Evolutionary conservation across 2,329 filamentous ascomycete genomes (phyloP).

Genomic region (Exophiala sp.): DNA sequence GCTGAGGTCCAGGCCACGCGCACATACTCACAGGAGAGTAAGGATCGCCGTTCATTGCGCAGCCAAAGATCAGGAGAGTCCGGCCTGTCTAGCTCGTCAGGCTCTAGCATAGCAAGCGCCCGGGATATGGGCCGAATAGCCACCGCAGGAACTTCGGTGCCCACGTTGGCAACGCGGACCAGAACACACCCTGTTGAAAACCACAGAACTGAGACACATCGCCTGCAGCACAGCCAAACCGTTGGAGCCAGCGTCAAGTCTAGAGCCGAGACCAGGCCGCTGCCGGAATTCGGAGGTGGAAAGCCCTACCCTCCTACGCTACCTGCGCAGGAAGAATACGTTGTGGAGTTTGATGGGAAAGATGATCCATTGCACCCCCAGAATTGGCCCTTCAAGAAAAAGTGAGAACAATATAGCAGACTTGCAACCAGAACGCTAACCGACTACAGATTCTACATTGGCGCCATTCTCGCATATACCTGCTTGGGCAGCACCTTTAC

Average conservation of each 20-base stretch:
- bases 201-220: constrained; percentile 28
- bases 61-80: constrained; percentile 17
- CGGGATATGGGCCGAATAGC: constrained; percentile 25
- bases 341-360: constrained; percentile 73
- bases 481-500: constrained; percentile 50
- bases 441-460: constrained; percentile 17
- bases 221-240: constrained; percentile 40
- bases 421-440: not conserved
- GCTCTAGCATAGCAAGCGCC: constrained; percentile 27
- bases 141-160: constrained; percentile 20
- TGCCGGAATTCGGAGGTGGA: constrained; percentile 49
- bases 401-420: constrained; percentile 38
- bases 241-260: constrained; percentile 37
- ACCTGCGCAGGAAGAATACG: constrained; percentile 57
- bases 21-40: constrained; percentile 21
- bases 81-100: constrained; percentile 26
- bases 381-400: constrained; percentile 80
- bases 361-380: constrained; percentile 81
- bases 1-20: constrained; percentile 33
- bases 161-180: constrained; percentile 15
- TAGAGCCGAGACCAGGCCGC: constrained; percentile 32
- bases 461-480: constrained; percentile 28
- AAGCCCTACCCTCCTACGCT: constrained; percentile 56
- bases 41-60: constrained; percentile 22
- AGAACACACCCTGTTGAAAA: constrained; percentile 29